A percentile compares a stretch with the other conserved stretches of the same genome.
Conservation (phyloP, 345 rosid species). For the Dovyalis caffra region DNA sequence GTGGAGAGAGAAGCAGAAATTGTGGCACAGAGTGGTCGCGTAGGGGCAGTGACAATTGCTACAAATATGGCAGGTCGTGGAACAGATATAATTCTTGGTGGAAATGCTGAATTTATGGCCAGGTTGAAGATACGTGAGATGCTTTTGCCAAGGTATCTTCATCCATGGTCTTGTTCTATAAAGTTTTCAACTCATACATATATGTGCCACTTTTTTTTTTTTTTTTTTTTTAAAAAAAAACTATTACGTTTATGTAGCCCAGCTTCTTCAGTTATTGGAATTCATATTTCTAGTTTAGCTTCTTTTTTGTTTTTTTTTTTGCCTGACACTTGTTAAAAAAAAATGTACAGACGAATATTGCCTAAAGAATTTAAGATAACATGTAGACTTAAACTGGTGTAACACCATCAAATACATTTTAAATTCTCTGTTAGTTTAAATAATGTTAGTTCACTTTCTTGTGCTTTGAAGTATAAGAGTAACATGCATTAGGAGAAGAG, state of each 20-base stretch:
- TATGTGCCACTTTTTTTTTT: too few relatives aligned
- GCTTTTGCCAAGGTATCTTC: constrained; percentile 86
- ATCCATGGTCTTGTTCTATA: too few relatives aligned
- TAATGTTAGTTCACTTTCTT: too few relatives aligned
- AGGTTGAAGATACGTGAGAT: constrained; percentile 97
- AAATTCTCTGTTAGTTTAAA: too few relatives aligned
- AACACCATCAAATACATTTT: too few relatives aligned
- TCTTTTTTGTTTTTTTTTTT: too few relatives aligned
- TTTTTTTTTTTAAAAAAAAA: too few relatives aligned
- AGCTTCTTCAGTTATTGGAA: neutral
- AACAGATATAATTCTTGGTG: constrained; percentile 97
- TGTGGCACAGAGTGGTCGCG: constrained; percentile 98
- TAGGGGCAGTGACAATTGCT: constrained; percentile 95
- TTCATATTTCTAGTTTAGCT: neutral
- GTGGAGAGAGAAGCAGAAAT: constrained; percentile 99
- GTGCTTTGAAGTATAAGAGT: too few relatives aligned
- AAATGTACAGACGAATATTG: neutral
- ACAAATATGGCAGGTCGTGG: constrained; percentile 99
- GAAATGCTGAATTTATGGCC: constrained; percentile 97
- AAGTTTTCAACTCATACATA: neutral
- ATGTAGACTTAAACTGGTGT: too few relatives aligned
- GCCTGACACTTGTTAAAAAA: neutral
- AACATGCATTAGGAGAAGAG: constrained; percentile 5
- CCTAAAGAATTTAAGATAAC: neutral
- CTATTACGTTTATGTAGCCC: neutral